Evolutionary conservation across 441 rosid genomes (phyloP), one percentile per base, ranked within the genome.

Genomic region (Omphalea diandra): DNA sequence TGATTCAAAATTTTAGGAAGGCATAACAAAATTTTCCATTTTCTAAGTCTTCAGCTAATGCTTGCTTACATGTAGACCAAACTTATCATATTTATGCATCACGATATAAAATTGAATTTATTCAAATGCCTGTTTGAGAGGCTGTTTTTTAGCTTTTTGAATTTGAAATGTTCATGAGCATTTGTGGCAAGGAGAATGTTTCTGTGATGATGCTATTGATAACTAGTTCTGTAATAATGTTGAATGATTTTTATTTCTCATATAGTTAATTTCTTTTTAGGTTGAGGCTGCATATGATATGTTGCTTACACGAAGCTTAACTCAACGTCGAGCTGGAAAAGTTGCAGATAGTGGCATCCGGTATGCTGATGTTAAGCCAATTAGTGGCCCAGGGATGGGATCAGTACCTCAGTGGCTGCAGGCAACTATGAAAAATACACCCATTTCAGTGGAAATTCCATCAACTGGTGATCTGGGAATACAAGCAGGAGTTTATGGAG

Each of bases 261-360:
- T n/a, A 17, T 67, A 2, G 31, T 56, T 77, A 14, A 47, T 71
- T 24, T 22, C 52, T 20, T 69, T 75, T 63, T 78, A 95, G 98
- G 97, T 83, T 35, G 98, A 95, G 80, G 93, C 98, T 79, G 99
- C 99, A 14, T 92, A 92, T 79, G 98, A 95, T 75, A 92, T 95
- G 99, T 67, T 95, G 82, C 97, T 92, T 73, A 92, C 90, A 98
- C 86, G 81, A 76, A 94, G 98, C 79, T 82, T 94, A 53, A 87
- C 89, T 71, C 99, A 84, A 82, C 90, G 99, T 44, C 90, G 85
- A 78, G 82, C 96, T 38, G 99, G 98, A 65, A 95, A 89, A 81
- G 98, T 92, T 44, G 85, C 79, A 52, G 80, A 81, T 79, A 88
- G 87, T 80, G 84, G 75, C 77, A 82, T 95, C 46, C 90, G 94